Base-by-base conservation (phyloP, 805 yeast species). In the Starmerella sp. region DNA sequence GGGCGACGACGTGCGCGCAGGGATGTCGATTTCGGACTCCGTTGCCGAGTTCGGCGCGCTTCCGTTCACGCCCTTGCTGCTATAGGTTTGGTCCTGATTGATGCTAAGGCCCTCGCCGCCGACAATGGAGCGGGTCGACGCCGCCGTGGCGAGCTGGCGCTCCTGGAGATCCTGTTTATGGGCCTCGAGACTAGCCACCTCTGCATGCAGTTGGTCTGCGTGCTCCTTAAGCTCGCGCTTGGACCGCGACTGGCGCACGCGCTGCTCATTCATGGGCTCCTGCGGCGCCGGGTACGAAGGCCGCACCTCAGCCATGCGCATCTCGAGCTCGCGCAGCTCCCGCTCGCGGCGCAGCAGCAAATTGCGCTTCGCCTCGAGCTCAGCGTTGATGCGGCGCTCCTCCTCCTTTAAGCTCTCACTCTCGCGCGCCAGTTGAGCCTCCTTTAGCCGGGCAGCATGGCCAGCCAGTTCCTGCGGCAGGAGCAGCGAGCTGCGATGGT, bases 341-440 rank as follows among this genome's bases (percentile, higher is more conserved):
- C 66, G 62, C 60, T 73, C 76, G 34, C 76, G 69, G 13, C 71
- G 67, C 30, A 58, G 52, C 17, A 73, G 62, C 56, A 67, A 68
- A 15, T 62, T 63, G 28, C 72, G 64, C 63, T 67, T 66, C 42
- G 67, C 71, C 46, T 68, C 69, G 51, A 73, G 66, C 54, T 72
- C 76, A 36, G 64, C 63, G 48, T 66, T 71, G 13, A 72, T 69
- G 32, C 68, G 62, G 42, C 59, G 59, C 58, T 73, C 75, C 41
- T 68, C 66, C 52, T 68, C 74, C n/a, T 66, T 65, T 22, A 73
- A 63, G 57, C 64, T 63, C 49, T 65, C 69, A 50, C 67, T 68
- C 46, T 73, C 75, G n/a, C 75, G 65, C 14, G 68, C 69, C 45
- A 72, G 60, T 59, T 69, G 72, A 51, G 72, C 75, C 59, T 72